Percentiles rank a stretch among this genome's conserved stretches.
These are phyloP conservation scores for Hansenula sp. DNA, from an alignment of 1,139 yeast species.

Conservation along the genomic window DNA sequence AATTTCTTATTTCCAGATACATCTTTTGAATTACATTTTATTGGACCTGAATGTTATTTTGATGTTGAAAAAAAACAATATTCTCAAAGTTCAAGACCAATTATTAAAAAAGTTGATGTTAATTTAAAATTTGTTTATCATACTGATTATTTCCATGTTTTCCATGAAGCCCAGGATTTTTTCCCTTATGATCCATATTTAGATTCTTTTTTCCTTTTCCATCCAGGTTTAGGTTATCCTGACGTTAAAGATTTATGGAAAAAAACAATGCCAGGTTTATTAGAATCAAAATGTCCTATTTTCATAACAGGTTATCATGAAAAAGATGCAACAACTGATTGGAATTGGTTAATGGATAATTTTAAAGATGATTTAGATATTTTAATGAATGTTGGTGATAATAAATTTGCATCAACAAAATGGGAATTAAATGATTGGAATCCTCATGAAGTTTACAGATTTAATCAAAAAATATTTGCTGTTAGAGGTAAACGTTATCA, in stretches of 20 bases:
- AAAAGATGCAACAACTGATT: constrained; percentile 65
- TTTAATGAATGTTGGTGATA: constrained; percentile 68
- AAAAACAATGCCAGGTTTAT: constrained; percentile 80
- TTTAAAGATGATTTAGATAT: constrained; percentile 78
- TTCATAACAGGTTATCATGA: constrained; percentile 89
- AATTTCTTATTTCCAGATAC: constrained; percentile 81
- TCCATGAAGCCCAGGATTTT: constrained; percentile 87
- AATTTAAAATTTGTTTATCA: constrained; percentile 75
- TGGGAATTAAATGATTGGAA: constrained; percentile 90
- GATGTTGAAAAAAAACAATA: constrained; percentile 59
- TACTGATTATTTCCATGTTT: constrained; percentile 85
- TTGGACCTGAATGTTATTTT: constrained; percentile 88
- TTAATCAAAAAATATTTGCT: constrained; percentile 84
- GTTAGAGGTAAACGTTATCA: constrained; percentile 96
- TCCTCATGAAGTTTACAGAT: constrained; percentile 91
- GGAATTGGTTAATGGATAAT: constrained; percentile 60
- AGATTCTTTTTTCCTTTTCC: constrained; percentile 89
- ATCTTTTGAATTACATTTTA: constrained; percentile 80
- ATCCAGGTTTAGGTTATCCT: constrained; percentile 88
- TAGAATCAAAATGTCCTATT: constrained; percentile 90
- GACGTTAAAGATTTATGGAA: constrained; percentile 87
- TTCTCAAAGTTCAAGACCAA: constrained; percentile 51
- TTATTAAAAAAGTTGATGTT: constrained; percentile 70
- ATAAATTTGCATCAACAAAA: constrained; percentile 79
- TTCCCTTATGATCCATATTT: constrained; percentile 97